Evolutionary conservation across 2,329 filamentous ascomycete genomes (phyloP).

Genomic region (Cytospora piceae): DNA sequence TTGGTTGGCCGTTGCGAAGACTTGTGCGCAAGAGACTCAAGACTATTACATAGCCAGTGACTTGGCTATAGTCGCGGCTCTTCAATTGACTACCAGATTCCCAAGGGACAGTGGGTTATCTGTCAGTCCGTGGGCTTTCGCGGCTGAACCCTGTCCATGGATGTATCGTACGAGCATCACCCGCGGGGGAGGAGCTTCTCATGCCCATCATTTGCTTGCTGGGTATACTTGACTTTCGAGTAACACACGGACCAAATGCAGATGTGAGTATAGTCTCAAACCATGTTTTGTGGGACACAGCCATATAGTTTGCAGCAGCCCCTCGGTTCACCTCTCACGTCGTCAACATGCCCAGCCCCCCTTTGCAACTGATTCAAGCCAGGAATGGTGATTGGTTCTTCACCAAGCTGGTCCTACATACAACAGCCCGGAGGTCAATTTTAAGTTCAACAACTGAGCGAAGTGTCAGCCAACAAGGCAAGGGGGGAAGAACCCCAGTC

Average conservation of each 20-base stretch:
- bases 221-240: not conserved
- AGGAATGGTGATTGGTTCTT: not conserved
- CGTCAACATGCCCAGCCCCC: not conserved
- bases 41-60: not conserved
- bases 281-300: constrained; percentile 18
- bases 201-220: not conserved
- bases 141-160: not conserved
- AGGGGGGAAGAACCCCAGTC: not conserved
- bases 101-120: not conserved
- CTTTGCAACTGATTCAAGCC: not conserved
- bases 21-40: constrained; percentile 7
- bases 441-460: not conserved
- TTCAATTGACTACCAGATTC: not conserved
- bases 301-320: not conserved
- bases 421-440: not conserved
- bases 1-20: constrained; percentile 11
- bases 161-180: not conserved
- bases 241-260: not conserved
- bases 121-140: not conserved
- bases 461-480: not conserved
- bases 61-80: not conserved
- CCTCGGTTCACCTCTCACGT: not conserved
- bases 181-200: constrained; percentile 5
- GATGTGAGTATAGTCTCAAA: constrained; percentile 11
- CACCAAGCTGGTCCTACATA: not conserved